Percentiles rank a stretch among this genome's conserved stretches.
Evolutionary conservation across 129 eudicot species (phyloP).

Genomic region (carrot (Daucus carota)): DNA sequence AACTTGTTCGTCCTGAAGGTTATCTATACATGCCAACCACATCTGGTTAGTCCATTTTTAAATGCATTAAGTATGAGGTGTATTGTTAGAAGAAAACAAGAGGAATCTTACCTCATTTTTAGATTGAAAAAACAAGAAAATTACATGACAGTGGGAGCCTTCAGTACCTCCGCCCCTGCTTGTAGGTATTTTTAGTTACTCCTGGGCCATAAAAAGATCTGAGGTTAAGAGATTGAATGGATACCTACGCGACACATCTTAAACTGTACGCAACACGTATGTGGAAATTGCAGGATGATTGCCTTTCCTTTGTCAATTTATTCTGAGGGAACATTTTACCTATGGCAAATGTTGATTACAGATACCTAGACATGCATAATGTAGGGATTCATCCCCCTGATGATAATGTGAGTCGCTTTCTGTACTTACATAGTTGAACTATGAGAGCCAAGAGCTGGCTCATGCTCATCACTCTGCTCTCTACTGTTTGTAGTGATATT

Average conservation of each 20-base stretch:
- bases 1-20: not conserved
- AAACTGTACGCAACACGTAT: not conserved
- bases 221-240: not conserved
- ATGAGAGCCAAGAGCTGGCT: not conserved
- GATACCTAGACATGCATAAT: not conserved
- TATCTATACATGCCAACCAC: not conserved
- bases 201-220: not conserved
- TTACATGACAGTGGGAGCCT: no score
- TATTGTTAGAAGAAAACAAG: not conserved
- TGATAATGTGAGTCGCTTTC: not conserved
- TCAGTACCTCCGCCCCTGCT: no score
- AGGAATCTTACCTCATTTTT: not conserved
- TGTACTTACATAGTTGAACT: not conserved
- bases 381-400: constrained; percentile 5
- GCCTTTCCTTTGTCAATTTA: not conserved
- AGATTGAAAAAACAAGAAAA: no score
- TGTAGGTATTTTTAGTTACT: no score
- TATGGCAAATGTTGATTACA: constrained; percentile 5
- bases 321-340: not conserved
- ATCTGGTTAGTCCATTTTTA: not conserved
- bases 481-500: not conserved
- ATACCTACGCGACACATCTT: not conserved
- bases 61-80: not conserved
- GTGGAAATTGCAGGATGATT: not conserved
- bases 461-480: not conserved